Evolutionary conservation across 805 yeast genomes (phyloP).

Genomic region (Metschnikowia amazonensis): DNA sequence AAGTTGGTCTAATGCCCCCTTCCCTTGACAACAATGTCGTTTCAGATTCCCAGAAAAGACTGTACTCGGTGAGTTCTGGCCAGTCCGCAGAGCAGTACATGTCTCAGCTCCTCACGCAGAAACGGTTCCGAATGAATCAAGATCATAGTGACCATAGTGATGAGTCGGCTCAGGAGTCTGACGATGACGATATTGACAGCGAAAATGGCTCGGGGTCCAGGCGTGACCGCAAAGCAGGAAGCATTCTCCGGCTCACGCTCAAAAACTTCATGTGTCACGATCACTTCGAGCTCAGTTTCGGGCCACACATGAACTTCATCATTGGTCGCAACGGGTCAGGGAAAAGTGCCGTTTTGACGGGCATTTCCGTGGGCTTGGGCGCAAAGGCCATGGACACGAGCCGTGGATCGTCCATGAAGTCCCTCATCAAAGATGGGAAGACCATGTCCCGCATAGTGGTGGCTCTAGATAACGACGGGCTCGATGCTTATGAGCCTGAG

Average conservation of each 20-base stretch:
- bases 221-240: conserved; percentile 49
- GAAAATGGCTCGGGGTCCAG: conserved; percentile 1
- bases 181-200: conserved; percentile 17
- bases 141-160: conserved; percentile 21
- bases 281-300: conserved; percentile 67
- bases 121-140: conserved; percentile 9
- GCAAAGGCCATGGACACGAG: conserved; percentile 85
- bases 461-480: conserved; percentile 59
- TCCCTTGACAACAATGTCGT: not conserved
- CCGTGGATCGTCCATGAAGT: conserved; percentile 70
- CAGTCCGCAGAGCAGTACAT: conserved; percentile 20
- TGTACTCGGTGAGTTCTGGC: conserved; percentile 10
- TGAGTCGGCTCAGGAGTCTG: conserved; percentile 16
- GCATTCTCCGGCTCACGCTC: conserved; percentile 57
- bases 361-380: conserved; percentile 82
- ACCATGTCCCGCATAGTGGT: conserved; percentile 64
- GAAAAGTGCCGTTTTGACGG: conserved; percentile 83
- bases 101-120: conserved; percentile 18
- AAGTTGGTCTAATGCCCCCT: too few relatives aligned
- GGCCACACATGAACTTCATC: conserved; percentile 79
- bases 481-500: conserved; percentile 60
- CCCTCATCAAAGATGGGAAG: conserved; percentile 73
- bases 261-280: conserved; percentile 89
- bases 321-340: conserved; percentile 92
- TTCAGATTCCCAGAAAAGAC: not conserved